A percentile compares a stretch with the other conserved stretches of the same genome.
Conservation (phyloP, 441 rosid species). For the Erodium moschatum region DNA sequence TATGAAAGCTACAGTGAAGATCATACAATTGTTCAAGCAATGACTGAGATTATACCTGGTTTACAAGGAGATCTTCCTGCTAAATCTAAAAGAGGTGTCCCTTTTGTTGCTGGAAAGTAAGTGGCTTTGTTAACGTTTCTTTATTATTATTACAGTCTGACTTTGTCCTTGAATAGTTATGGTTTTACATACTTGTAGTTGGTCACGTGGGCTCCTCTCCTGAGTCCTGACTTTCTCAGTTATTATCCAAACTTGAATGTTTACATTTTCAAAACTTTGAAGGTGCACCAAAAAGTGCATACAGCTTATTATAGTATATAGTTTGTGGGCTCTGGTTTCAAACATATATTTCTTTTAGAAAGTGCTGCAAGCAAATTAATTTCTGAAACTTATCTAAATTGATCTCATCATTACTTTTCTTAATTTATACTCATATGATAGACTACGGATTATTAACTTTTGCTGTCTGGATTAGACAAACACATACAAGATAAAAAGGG, state of each 20-base stretch:
- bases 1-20: constrained; percentile 66
- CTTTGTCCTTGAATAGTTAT: neutral
- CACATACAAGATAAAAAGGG: too few species aligned
- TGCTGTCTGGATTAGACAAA: too few species aligned
- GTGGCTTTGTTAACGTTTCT: neutral
- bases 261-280: neutral
- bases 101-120: constrained; percentile 49
- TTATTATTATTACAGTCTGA: neutral
- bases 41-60: constrained; percentile 60
- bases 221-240: neutral
- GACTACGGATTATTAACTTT: too few species aligned
- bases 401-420: too few species aligned
- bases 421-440: too few species aligned
- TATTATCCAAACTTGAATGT: neutral
- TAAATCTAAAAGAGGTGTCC: constrained; percentile 35
- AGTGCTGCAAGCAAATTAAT: neutral
- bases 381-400: too few species aligned
- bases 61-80: constrained; percentile 59
- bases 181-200: neutral
- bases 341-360: neutral
- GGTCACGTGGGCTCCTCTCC: neutral
- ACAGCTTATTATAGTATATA: neutral
- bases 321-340: neutral
- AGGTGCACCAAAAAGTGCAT: neutral
- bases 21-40: constrained; percentile 47